These are phyloP conservation scores for Salix purpurea DNA, from an alignment of 345 rosid genomes.

Conservation along the genomic window DNA sequence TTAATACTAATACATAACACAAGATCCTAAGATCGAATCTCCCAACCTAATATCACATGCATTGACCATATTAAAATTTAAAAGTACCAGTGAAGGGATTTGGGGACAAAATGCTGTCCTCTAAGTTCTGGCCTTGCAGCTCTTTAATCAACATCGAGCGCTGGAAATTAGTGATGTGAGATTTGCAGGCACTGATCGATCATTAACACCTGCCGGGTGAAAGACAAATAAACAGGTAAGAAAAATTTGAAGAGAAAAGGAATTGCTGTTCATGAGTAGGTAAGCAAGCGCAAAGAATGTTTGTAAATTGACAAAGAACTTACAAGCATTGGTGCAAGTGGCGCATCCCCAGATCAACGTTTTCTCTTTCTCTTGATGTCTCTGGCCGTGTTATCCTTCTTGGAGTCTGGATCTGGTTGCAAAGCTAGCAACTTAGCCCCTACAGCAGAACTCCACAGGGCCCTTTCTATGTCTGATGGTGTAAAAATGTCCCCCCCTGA, in stretches of 20 bases:
- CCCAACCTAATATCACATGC: background rate
- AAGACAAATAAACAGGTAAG: background rate
- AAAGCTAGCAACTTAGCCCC: conserved; percentile 36
- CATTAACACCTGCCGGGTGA: background rate
- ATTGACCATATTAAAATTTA: background rate
- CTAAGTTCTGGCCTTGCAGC: no score
- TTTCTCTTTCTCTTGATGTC: conserved; percentile 62
- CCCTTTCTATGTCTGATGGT: conserved; percentile 77
- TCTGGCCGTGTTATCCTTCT: conserved; percentile 22
- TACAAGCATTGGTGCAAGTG: background rate
- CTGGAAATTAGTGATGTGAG: background rate
- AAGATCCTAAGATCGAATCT: background rate
- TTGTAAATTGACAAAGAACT: background rate
- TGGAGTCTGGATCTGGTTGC: conserved; percentile 16
- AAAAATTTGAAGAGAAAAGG: background rate
- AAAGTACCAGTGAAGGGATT: background rate
- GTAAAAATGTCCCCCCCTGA: conserved; percentile 48
- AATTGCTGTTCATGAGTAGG: background rate
- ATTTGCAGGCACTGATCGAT: background rate
- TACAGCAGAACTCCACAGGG: conserved; percentile 68
- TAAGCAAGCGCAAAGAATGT: background rate
- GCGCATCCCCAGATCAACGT: conserved; percentile 26
- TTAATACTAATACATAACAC: background rate
- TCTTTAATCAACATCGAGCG: no score
- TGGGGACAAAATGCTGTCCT: background rate